These are phyloP conservation scores for Scedosporium dehoogii DNA, from an alignment of 2,329 filamentous ascomycete genomes.

Conservation along the genomic window DNA sequence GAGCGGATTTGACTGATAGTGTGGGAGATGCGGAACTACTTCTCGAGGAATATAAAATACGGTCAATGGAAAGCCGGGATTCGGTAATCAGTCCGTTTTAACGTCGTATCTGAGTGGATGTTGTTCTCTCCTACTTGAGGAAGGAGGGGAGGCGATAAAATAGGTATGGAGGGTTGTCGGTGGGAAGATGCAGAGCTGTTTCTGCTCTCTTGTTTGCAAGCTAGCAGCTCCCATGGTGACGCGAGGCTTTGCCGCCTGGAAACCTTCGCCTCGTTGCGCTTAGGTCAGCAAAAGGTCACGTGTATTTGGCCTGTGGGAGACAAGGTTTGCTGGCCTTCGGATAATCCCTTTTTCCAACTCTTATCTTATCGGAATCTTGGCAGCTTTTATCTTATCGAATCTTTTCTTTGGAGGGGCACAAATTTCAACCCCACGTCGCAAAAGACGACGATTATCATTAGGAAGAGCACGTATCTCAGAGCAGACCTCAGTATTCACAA, in stretches of 20 bases:
- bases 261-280: conserved; percentile 2
- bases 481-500: background rate
- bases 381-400: conserved; percentile 3
- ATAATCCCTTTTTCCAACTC: background rate
- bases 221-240: conserved; percentile 16
- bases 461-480: background rate
- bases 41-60: background rate
- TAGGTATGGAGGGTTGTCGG: conserved; percentile 4
- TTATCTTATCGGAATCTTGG: conserved; percentile 3
- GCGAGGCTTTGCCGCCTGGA: conserved; percentile 27
- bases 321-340: background rate
- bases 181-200: conserved; percentile 4
- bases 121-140: background rate
- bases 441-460: no score
- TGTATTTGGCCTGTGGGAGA: background rate
- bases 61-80: background rate
- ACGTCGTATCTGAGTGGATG: background rate
- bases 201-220: conserved; percentile 5
- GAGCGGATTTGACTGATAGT: conserved; percentile 11
- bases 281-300: conserved; percentile 3
- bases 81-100: background rate
- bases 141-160: background rate
- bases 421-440: background rate
- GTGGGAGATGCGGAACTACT: conserved; percentile 18
- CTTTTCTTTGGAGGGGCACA: conserved; percentile 3